phyloP scores from a whole-genome alignment of 2,329 filamentous ascomycete species.

The Penicillium hordei region DNA sequence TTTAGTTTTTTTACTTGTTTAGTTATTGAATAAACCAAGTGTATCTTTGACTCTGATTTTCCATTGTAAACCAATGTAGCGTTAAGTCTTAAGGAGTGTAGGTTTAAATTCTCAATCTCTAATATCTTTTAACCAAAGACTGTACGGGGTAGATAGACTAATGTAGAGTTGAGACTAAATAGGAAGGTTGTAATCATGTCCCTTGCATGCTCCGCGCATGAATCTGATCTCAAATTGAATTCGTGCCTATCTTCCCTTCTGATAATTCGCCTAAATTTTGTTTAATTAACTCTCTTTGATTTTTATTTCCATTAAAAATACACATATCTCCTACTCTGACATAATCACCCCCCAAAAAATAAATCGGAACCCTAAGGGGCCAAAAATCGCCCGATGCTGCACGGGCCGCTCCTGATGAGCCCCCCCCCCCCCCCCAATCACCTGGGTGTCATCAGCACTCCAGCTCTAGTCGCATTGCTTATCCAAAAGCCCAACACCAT shows the following conservation, averaged over 20 bases:
- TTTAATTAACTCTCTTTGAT: background rate
- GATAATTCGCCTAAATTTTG: too few species aligned
- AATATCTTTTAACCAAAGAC: background rate
- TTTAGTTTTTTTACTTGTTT: background rate
- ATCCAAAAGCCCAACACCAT: background rate
- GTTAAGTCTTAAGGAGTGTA: background rate
- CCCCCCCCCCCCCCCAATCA: background rate
- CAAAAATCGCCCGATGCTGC: background rate
- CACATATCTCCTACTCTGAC: background rate
- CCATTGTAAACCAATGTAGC: background rate
- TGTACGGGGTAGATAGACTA: background rate
- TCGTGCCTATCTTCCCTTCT: background rate
- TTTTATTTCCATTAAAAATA: background rate
- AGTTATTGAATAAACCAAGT: background rate
- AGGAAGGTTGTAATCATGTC: background rate
- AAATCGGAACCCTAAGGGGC: background rate
- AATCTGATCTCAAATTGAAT: background rate
- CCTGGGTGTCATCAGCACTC: background rate
- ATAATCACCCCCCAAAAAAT: background rate
- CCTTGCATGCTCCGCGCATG: background rate
- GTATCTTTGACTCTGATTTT: background rate
- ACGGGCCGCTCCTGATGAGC: too few species aligned
- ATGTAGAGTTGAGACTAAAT: background rate
- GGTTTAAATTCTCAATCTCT: background rate
- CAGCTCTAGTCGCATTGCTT: background rate